Evolutionary conservation across 208 protist genomes (phyloP), one percentile per base, ranked within the genome.

Genomic region (Tritrichomonas musculus): DNA sequence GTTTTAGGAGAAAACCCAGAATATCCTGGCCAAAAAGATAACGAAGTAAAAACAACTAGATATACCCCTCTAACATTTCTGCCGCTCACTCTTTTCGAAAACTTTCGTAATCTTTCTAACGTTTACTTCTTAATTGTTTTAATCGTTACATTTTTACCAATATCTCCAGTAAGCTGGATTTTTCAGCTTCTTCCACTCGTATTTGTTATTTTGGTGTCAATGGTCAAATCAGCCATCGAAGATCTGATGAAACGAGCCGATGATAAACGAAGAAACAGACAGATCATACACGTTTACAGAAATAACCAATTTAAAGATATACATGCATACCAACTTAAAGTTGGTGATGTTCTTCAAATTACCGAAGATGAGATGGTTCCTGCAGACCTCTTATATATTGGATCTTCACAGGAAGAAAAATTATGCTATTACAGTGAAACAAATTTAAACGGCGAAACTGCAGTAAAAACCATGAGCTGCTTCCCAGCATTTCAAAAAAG

Each of bases 21-120:
- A 33, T 84, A 84, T 53, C 73, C 36, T n/a, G 73, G 73, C 5
- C 73, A 84, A 53, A 49, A 33, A 8, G 27, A 75, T 39, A 94
- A 94, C 49, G 22, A 82, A 0, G 92, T 94, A 5, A n/a, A 36
- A 33, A 94, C 93, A 44, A 84, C 93, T 3, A 20, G 92, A 25
- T 94, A 94, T 65, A 94, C 93, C 5, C n/a, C 39, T 88, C 75
- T 92, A 53, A 92, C 73, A 22, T 94, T 94, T 36, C 49, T 94
- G 49, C 93, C 93, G 2, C 82, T 94, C 25, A 94, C 88, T 27
- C 44, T 94, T 13, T 92, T 92, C 14, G 93, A 94, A 55, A 88
- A 94, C 49, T 94, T 94, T 73, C 93, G 75, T n/a, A 55, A 41
- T 33, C 55, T 94, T 41, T 44, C 93, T 11, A 94, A 94, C 36